These are phyloP conservation scores for Psophocarpus tetragonolobus DNA, from an alignment of 306 rosid species.

Conservation along the genomic window DNA sequence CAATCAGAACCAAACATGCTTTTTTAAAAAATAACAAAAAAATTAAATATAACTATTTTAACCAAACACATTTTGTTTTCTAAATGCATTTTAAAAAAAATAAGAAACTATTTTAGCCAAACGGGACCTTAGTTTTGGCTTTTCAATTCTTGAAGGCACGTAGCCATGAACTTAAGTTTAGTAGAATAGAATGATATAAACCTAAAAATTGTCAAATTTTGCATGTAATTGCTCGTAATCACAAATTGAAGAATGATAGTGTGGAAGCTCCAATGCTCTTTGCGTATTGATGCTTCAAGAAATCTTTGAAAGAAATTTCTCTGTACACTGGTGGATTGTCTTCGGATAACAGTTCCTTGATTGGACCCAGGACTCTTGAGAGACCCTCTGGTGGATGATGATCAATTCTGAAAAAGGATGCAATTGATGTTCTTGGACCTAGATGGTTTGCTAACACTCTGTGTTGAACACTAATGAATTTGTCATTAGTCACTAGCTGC, in stretches of 20 bases:
- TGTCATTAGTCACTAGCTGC: conserved; percentile 38
- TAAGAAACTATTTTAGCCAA: too few relatives aligned
- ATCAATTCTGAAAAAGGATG: conserved; percentile 19
- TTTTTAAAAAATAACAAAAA: too few relatives aligned
- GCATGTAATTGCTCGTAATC: background rate
- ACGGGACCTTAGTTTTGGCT: too few relatives aligned
- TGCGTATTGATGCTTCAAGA: background rate
- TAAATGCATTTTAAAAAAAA: too few relatives aligned
- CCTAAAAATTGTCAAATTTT: background rate
- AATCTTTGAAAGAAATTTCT: conserved; percentile 38
- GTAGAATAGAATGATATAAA: background rate
- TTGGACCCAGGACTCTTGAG: conserved; percentile 42
- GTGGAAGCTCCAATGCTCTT: background rate
- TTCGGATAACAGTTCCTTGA: conserved; percentile 56
- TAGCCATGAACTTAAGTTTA: background rate
- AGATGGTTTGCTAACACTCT: conserved; percentile 33
- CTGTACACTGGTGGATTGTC: conserved; percentile 48
- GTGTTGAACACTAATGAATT: conserved; percentile 32
- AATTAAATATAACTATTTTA: too few relatives aligned
- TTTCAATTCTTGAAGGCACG: background rate
- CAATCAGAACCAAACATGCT: too few relatives aligned
- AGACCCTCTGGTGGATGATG: background rate
- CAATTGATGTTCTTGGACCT: conserved; percentile 37
- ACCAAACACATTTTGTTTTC: too few relatives aligned
- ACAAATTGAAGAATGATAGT: background rate